Base-by-base conservation (phyloP, 176 grass and related monocot genomes). In the Carex littledalei region DNA sequence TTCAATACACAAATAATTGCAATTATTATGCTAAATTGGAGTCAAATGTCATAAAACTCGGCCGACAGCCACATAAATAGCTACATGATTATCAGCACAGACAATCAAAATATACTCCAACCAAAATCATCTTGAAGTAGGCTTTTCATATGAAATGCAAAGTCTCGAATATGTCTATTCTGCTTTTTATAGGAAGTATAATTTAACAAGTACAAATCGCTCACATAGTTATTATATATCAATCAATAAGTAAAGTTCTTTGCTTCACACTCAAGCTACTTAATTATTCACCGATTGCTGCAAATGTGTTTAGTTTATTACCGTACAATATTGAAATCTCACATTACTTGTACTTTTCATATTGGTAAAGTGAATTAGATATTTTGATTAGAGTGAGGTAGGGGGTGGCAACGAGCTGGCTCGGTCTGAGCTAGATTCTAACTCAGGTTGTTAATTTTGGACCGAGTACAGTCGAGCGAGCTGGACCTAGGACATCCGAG, bases 111-210 rank as follows among this genome's bases (percentile, higher is more conserved):
- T 78, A 14, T 18, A 56, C 22, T 55, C 21, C 49, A 56, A 78
- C 0, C 6, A 70, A 43, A 70, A 78, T 78, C 50, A 78, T 78
- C 22, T 13, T 78, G 0, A 56, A 32, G 24, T 78, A 78, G 74
- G 50, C 13, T 78, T 76, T 8, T 26, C 0, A 1, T 78, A 77
- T 29, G 6, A 45, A 55, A 78, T 78, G 8, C 6, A 31, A 76
- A 76, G 50, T 56, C 22, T 56, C 74, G 50, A 78, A 78, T 78
- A 78, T 55, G 74, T 31, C 41, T 78, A 56, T 55, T 78, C 13
- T 77, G 32, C 72, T 77, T 77, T 73, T 76, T 53, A 52, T 26
- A 75, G 13, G 24, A 16, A 55, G 49, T 54, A 16, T 15, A 52
- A 49, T 52, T 77, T 55, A 31, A 17, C 11, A 56, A 78, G 50